Evolutionary conservation across 768 basidiomycete genomes (phyloP).

Genomic region (Tricholoma bakamatsutake): DNA sequence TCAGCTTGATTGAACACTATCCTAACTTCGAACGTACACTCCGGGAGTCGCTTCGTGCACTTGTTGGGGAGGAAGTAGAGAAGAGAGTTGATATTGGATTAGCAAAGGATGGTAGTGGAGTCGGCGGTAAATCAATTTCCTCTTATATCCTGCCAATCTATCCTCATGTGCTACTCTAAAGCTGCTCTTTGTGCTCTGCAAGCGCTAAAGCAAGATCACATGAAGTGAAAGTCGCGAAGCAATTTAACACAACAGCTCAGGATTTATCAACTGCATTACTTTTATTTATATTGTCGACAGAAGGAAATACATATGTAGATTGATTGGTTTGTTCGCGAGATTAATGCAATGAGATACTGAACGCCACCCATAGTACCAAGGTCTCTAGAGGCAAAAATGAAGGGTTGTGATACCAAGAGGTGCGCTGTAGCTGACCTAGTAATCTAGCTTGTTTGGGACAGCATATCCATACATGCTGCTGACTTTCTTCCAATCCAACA

Average conservation of each 20-base stretch:
- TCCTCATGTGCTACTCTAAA: constrained; percentile 22
- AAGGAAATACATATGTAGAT: not conserved
- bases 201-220: constrained; percentile 53
- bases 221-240: constrained; percentile 7
- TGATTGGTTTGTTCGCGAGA: not conserved
- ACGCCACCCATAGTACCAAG: not conserved
- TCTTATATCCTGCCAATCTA: constrained; percentile 6
- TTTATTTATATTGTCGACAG: not conserved
- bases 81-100: constrained; percentile 78
- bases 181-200: constrained; percentile 87
- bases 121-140: constrained; percentile 63
- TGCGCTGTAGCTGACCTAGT: not conserved
- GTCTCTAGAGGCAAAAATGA: not conserved
- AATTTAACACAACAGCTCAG: not conserved
- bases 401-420: not conserved
- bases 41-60: constrained; percentile 61
- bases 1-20: constrained; percentile 86
- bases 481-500: constrained; percentile 72
- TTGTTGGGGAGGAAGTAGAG: constrained; percentile 82
- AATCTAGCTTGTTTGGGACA: not conserved
- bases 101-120: constrained; percentile 97
- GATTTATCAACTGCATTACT: constrained; percentile 9
- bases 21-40: constrained; percentile 77
- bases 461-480: constrained; percentile 26
- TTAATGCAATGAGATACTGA: not conserved